phyloP scores from a whole-genome alignment of 2,329 filamentous ascomycete genomes.

The Verticillium alfalfae region DNA sequence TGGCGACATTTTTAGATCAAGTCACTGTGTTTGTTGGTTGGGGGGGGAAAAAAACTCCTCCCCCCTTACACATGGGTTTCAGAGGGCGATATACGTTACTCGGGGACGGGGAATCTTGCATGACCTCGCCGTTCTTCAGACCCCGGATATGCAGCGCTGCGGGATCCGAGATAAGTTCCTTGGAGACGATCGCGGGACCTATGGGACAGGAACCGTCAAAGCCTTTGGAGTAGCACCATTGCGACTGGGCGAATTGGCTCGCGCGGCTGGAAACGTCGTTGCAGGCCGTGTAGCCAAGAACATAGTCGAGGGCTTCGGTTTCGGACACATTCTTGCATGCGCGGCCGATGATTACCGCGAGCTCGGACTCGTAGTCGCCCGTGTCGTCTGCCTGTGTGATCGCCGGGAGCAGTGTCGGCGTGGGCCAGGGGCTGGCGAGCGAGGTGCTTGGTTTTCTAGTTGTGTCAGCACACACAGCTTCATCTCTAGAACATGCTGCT shows the following conservation, averaged over 20 bases:
- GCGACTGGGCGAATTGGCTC: constrained; percentile 46
- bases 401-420: constrained; percentile 46
- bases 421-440: constrained; percentile 48
- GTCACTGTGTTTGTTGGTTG: constrained; percentile 34
- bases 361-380: constrained; percentile 55
- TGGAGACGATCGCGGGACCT: constrained; percentile 44
- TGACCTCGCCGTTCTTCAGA: constrained; percentile 42
- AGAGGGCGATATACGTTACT: constrained; percentile 14
- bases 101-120: constrained; percentile 42
- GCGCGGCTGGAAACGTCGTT: constrained; percentile 60
- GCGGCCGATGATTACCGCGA: constrained; percentile 50
- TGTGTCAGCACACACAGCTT: not conserved
- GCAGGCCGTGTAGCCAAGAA: constrained; percentile 58
- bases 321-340: constrained; percentile 48
- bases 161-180: constrained; percentile 32
- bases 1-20: constrained; percentile 47
- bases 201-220: constrained; percentile 51
- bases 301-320: constrained; percentile 49
- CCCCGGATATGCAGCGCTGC: constrained; percentile 33
- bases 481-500: too few species aligned
- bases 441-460: constrained; percentile 44
- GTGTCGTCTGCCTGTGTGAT: constrained; percentile 40
- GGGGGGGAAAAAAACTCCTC: constrained; percentile 27
- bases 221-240: constrained; percentile 54
- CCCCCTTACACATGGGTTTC: not conserved